These are phyloP conservation scores for Halenospora varia DNA, from an alignment of 495 filamentous ascomycete species.

Conservation along the genomic window DNA sequence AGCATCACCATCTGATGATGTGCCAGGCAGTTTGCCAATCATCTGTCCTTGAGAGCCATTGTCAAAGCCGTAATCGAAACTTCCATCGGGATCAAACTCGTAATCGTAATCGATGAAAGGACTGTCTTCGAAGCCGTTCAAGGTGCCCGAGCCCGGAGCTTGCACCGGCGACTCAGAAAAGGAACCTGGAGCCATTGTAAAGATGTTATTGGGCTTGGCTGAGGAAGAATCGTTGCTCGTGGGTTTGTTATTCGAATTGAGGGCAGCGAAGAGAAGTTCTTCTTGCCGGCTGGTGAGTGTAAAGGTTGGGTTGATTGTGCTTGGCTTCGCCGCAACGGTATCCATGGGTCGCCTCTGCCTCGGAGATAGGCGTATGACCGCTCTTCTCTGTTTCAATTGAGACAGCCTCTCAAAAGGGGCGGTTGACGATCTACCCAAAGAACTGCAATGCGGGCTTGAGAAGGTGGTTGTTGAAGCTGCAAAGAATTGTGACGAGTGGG, in stretches of 20 bases:
- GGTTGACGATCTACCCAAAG: neutral
- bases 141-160: constrained; percentile 37
- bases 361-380: neutral
- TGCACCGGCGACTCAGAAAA: constrained; percentile 51
- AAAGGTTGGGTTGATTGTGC: constrained; percentile 16
- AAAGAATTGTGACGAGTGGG: constrained; percentile 5
- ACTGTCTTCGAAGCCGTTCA: constrained; percentile 60
- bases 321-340: neutral
- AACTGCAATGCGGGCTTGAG: neutral
- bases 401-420: neutral
- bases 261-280: constrained; percentile 79
- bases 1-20: constrained; percentile 49
- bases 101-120: constrained; percentile 79
- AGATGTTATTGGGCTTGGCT: constrained; percentile 9
- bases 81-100: constrained; percentile 61
- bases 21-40: constrained; percentile 71
- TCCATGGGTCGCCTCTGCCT: constrained; percentile 6
- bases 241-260: constrained; percentile 65
- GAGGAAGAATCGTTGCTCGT: constrained; percentile 9
- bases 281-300: constrained; percentile 68
- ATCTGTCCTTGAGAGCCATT: constrained; percentile 53
- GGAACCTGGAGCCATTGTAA: constrained; percentile 43
- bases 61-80: constrained; percentile 59
- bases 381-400: neutral
- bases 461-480: neutral